phyloP scores from a whole-genome alignment of 768 basidiomycete species.

The Suillus placidus region DNA sequence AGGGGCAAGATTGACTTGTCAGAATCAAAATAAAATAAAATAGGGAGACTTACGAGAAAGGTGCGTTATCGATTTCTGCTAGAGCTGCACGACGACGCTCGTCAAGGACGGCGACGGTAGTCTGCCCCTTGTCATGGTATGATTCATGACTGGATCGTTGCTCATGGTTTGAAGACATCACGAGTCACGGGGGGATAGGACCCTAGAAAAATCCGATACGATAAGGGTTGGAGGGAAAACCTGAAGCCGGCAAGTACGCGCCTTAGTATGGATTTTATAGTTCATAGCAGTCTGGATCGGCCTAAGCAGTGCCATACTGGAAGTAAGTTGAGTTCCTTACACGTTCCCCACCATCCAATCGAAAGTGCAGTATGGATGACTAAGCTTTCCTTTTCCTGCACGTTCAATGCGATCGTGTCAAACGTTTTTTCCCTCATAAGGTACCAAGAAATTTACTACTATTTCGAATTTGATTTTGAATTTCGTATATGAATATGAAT shows the following conservation, averaged over 20 bases:
- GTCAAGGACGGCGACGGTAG: slow-evolving; percentile 51
- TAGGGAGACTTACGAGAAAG: slow-evolving; percentile 63
- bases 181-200: not conserved
- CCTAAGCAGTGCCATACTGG: not conserved
- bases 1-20: slow-evolving; percentile 9
- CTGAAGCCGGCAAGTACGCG: not conserved
- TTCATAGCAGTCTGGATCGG: not conserved
- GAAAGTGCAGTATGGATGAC: slow-evolving; percentile 3
- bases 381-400: slow-evolving; percentile 11
- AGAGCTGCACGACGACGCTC: slow-evolving; percentile 80
- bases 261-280: no score
- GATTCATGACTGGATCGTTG: slow-evolving; percentile 34
- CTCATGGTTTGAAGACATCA: slow-evolving; percentile 26
- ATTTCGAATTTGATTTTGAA: not conserved
- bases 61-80: slow-evolving; percentile 84
- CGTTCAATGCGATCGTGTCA: not conserved
- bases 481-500: no score
- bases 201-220: not conserved
- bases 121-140: slow-evolving; percentile 28
- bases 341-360: slow-evolving; percentile 30
- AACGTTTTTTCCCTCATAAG: not conserved
- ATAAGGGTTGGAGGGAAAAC: not conserved
- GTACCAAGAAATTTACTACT: not conserved
- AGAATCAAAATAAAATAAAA: not conserved
- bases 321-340: slow-evolving; percentile 24